A percentile compares a stretch with the other conserved stretches of the same genome.
Conservation (phyloP, 1,284 basidiomycete genomes). For the Microbotryum saponariae region DNA sequence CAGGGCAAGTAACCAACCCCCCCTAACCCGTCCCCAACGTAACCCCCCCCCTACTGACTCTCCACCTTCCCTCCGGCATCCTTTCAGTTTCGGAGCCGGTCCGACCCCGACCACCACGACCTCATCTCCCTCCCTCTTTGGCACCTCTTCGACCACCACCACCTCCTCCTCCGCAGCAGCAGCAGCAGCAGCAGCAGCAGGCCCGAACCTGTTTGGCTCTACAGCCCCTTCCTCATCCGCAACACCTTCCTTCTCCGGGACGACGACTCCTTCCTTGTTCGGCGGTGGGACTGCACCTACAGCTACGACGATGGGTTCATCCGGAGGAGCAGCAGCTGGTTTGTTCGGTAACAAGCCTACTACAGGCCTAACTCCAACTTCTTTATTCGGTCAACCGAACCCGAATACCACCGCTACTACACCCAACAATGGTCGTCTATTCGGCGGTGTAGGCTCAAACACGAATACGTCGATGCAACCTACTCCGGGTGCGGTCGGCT, state of each 20-base stretch:
- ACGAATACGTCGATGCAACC: too few relatives aligned
- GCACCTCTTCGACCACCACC: background rate
- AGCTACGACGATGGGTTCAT: background rate
- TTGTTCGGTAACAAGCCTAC: slow-evolving; percentile 7
- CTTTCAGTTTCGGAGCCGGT: background rate
- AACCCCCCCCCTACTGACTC: too few relatives aligned
- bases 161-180: too few relatives aligned
- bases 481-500: too few relatives aligned
- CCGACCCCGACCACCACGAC: background rate
- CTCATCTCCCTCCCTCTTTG: slow-evolving; percentile 11
- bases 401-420: too few relatives aligned
- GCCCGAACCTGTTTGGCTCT: slow-evolving; percentile 5
- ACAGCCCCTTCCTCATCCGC: background rate
- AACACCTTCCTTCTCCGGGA: background rate
- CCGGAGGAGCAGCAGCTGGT: background rate
- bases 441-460: too few relatives aligned
- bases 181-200: too few relatives aligned
- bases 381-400: too few relatives aligned
- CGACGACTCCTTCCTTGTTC: background rate
- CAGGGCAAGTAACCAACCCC: too few relatives aligned
- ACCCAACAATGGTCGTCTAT: too few relatives aligned
- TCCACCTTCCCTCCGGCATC: too few relatives aligned
- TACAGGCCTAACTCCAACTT: background rate
- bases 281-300: slow-evolving; percentile 1
- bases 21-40: too few relatives aligned